phyloP scores from a whole-genome alignment of 306 rosid species.

The Amphicarpaea edgeworthii region DNA sequence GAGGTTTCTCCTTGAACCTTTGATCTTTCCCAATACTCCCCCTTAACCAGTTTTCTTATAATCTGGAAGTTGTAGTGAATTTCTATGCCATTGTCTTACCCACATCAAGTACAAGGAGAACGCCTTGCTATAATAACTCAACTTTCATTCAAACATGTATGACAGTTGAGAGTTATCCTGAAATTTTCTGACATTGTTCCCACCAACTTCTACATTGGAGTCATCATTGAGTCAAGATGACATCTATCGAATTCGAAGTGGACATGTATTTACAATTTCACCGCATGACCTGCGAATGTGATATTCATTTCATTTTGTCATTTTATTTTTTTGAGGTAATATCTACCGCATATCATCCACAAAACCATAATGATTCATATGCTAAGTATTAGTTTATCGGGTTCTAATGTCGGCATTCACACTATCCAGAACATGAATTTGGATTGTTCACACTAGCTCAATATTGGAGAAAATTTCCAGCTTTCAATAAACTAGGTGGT shows the following conservation, averaged over 20 bases:
- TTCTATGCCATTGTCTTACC: slow-evolving; percentile 44
- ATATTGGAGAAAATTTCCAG: neutral
- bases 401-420: neutral
- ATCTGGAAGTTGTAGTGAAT: slow-evolving; percentile 42
- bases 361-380: neutral
- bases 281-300: neutral
- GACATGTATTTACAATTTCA: neutral
- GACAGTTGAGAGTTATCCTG: slow-evolving; percentile 14
- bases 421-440: slow-evolving; percentile 11
- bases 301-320: neutral
- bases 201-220: neutral
- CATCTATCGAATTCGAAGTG: neutral
- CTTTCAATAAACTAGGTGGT: neutral
- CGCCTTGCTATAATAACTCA: slow-evolving; percentile 13
- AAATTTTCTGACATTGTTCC: slow-evolving; percentile 1
- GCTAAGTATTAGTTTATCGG: neutral
- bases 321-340: neutral
- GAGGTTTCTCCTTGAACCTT: slow-evolving; percentile 38
- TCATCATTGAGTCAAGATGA: neutral
- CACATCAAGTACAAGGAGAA: slow-evolving; percentile 39
- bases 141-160: slow-evolving; percentile 18
- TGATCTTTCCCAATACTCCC: slow-evolving; percentile 4
- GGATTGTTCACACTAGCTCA: neutral
- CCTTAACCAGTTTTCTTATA: slow-evolving; percentile 40
- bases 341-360: neutral